Base-by-base conservation (phyloP, 768 basidiomycete species). In the Arthromyces matolae region DNA sequence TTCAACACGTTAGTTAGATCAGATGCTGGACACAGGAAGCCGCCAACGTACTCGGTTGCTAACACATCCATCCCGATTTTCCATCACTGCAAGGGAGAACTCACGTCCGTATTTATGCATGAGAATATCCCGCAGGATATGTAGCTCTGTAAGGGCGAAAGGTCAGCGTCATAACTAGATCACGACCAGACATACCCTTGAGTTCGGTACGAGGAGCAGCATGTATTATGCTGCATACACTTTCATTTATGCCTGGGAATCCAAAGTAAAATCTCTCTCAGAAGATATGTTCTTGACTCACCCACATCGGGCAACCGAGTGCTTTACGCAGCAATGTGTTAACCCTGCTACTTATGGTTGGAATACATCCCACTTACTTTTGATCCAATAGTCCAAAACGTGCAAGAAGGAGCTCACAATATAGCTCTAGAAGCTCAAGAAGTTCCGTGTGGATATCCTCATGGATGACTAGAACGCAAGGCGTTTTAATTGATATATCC, bases 31-130 rank as follows among this genome's bases (percentile, higher is more conserved):
- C 35, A 33, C n/a, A n/a, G n/a, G n/a, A 22, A 40, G 33, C n/a
- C n/a, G n/a, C n/a, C n/a, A n/a, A n/a, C 83, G 67, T 68, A 92
- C 91, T 51, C 96, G 82, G 40, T 86, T 82, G 54, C 81, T 89
- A 35, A 99, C 94, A 65, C 84, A 83, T 13, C 73, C 72, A 55
- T 87, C 83, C 35, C 75, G 79, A 64, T 95, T 93, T 64, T 93
- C 89, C 77, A 93, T 89, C 2, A 89, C 83, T n/a, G 80, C 78
- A 14, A 84, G 55, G 13, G 93, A 81, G 64, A 90, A 98, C 38
- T 93, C 91, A 18, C 95, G 83, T 14, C 95, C 93, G 62, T 84
- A 96, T 69, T 96, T 96, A 64, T 93, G 89, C 87, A 94, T 89
- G 49, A 99, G 77, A 63, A 97, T 80, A 64, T 98, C 94, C 45